These are phyloP conservation scores for Thielaviopsis ethacetica DNA, from an alignment of 2,329 filamentous ascomycete species.

Conservation along the genomic window DNA sequence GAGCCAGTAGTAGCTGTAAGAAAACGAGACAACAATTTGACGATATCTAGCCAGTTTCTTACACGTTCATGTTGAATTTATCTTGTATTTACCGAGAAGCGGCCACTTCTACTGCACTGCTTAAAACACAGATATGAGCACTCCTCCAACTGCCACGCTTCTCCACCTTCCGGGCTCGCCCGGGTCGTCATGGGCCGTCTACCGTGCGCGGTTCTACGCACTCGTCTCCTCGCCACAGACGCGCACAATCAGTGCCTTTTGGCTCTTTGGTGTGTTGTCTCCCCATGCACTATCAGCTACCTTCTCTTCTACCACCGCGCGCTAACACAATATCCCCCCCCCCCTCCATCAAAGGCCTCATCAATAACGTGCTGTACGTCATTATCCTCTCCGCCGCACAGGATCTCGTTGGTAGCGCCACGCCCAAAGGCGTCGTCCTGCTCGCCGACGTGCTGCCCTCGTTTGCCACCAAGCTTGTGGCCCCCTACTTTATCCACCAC, in stretches of 20 bases:
- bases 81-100: too few relatives aligned
- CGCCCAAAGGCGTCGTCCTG: slow-evolving; percentile 85
- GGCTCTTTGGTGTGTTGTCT: slow-evolving; percentile 79
- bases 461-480: slow-evolving; percentile 73
- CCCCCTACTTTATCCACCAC: slow-evolving; percentile 84
- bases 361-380: slow-evolving; percentile 97
- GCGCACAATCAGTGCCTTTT: slow-evolving; percentile 66
- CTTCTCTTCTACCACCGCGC: too few relatives aligned
- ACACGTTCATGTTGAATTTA: too few relatives aligned
- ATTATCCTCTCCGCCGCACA: slow-evolving; percentile 90
- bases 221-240: slow-evolving; percentile 52
- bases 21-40: too few relatives aligned
- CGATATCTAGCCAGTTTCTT: too few relatives aligned
- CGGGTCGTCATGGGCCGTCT: slow-evolving; percentile 56
- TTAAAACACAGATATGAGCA: background rate
- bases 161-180: slow-evolving; percentile 42
- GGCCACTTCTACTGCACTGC: too few relatives aligned
- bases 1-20: too few relatives aligned
- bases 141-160: slow-evolving; percentile 18
- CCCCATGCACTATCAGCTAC: too few relatives aligned
- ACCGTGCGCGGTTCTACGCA: slow-evolving; percentile 45
- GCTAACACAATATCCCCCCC: slow-evolving; percentile 7
- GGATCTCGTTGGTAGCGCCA: slow-evolving; percentile 69
- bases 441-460: slow-evolving; percentile 85
- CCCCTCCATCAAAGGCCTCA: slow-evolving; percentile 27